A percentile compares a stretch with the other conserved stretches of the same genome.
phyloP scores from a whole-genome alignment of 345 rosid species.

The Kandelia obovata region DNA sequence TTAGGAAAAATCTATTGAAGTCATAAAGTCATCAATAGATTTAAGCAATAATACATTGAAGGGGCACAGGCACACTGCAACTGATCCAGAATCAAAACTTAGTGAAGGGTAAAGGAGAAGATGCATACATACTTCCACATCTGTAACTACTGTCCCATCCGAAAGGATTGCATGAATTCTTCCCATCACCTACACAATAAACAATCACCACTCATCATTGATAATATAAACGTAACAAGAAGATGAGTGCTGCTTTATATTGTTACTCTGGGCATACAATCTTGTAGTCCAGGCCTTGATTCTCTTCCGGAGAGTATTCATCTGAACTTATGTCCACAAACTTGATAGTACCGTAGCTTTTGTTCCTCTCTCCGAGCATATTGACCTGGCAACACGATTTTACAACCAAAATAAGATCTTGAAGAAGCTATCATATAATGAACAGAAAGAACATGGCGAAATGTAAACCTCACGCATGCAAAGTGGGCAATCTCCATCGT shows the following conservation, averaged over 20 bases:
- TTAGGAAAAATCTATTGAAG: background rate
- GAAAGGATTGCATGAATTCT: conserved; percentile 85
- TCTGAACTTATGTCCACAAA: conserved; percentile 73
- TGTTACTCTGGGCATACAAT: conserved; percentile 37
- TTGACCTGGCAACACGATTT: conserved; percentile 45
- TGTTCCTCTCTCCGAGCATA: conserved; percentile 83
- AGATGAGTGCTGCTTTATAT: background rate
- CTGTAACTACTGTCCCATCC: conserved; percentile 78
- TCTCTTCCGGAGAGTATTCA: conserved; percentile 60
- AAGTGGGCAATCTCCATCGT: conserved; percentile 93
- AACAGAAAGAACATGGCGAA: background rate
- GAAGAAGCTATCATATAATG: background rate
- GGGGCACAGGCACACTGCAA: background rate
- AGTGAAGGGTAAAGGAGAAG: background rate
- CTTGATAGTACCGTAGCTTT: conserved; percentile 57
- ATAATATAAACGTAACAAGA: background rate
- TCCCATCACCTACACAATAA: conserved; percentile 72
- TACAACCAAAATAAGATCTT: background rate
- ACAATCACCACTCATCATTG: background rate
- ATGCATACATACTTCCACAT: conserved; percentile 64
- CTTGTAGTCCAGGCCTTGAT: conserved; percentile 80
- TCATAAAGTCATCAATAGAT: background rate
- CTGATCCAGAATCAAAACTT: background rate
- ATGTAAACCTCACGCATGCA: conserved; percentile 83
- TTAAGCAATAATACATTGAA: background rate